Base-by-base conservation (phyloP, 2,329 filamentous ascomycete species). In the Dothistroma pini region DNA sequence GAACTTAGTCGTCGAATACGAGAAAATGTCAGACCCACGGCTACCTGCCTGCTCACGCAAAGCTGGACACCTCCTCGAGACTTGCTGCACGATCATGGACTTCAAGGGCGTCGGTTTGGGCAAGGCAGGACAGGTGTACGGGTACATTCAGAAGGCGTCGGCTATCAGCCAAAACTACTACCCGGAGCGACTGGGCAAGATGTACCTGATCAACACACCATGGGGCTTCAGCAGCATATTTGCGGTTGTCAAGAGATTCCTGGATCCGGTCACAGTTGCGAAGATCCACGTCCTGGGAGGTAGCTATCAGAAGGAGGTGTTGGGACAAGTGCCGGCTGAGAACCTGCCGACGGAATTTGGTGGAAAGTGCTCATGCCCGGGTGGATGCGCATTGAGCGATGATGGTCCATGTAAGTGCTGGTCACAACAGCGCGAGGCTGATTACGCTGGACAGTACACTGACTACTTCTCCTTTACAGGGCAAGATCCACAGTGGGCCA, bases 141-240 rank as follows among this genome's bases (percentile, higher is more conserved):
- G 86, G 58, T 97, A 97, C 81, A 85, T 99, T 69, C 86, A 86
- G 72, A 85, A 89, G 75, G 92, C 91, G 51, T 95, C 91, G 35
- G 87, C 81, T 75, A 90, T 99, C 79, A 96, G 91, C 67, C 95
- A 97, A 80, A 96, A 97, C 85, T 96, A 97, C 86, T 99, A 99
- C 81, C 95, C 95, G 8, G 95, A 99, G 84, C 90, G 95, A 62
- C 84, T 99, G 62, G 95, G 95, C 73, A 93, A 92, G 79, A 84
- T 99, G 75, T 99, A 96, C 84, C 81, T 99, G 71, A 97, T 99
- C 86, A 99, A 99, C 79, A 91, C 93, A 2, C 92, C 92, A 21
- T 97, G 93, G 93, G 93, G 93, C 29, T 97, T 97, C 83, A 88
- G 88, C 64, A 84, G 84, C 69, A 89, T 92, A 65, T 99, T 95